phyloP scores from a whole-genome alignment of 1,284 basidiomycete genomes.

The Phylloporus gajari region DNA sequence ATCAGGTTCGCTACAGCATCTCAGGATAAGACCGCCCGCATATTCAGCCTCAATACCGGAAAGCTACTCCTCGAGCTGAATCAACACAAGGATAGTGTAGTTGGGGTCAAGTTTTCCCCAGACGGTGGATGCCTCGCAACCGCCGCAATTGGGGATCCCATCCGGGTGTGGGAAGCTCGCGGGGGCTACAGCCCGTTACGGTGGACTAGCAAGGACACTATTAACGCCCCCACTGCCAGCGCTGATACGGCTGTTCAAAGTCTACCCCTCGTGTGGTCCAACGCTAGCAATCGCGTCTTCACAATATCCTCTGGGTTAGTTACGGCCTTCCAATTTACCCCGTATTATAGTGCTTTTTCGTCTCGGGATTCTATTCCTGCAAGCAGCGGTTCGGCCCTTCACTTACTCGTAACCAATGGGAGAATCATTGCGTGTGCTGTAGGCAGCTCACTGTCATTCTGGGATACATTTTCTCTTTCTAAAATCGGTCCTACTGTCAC shows the following conservation, averaged over 20 bases:
- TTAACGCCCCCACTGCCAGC: not conserved
- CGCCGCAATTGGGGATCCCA: not conserved
- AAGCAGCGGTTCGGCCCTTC: not conserved
- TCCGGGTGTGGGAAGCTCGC: not conserved
- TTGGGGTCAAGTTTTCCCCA: constrained; percentile 2
- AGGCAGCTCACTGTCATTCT: constrained; percentile 12
- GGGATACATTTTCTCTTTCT: constrained; percentile 6
- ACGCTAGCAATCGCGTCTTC: not conserved
- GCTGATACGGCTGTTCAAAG: not conserved
- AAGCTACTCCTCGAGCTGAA: not conserved
- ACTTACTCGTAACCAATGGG: constrained; percentile 8
- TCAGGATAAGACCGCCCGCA: not conserved
- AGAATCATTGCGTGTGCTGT: constrained; percentile 5
- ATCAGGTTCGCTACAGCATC: not conserved
- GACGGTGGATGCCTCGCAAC: not conserved
- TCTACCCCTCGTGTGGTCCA: constrained; percentile 9
- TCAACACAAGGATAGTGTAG: not conserved
- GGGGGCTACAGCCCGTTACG: not conserved
- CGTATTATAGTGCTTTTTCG: too few relatives aligned
- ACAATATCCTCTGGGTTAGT: not conserved
- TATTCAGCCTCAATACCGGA: not conserved
- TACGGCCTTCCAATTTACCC: not conserved
- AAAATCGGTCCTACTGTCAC: constrained; percentile 13
- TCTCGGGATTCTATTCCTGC: not conserved
- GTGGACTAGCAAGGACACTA: not conserved